Evolutionary conservation across 2,329 filamentous ascomycete species (phyloP).

Genomic region (Aureobasidium sp.): DNA sequence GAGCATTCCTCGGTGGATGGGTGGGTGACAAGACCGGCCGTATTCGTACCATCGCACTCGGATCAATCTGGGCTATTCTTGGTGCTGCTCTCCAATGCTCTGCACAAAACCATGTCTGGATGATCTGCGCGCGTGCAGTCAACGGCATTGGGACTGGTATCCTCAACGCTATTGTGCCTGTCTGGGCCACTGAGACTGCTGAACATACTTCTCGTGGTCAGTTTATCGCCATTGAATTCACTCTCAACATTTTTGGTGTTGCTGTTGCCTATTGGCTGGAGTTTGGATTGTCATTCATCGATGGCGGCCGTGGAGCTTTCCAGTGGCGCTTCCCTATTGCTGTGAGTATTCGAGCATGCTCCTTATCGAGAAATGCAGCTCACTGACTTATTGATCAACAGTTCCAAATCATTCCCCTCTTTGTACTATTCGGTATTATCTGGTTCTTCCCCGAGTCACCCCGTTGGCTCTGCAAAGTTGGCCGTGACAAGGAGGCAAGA

Average conservation of each 20-base stretch:
- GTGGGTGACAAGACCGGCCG: conserved; percentile 57
- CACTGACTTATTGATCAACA: conserved; percentile 56
- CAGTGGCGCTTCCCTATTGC: conserved; percentile 42
- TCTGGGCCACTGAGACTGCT: conserved; percentile 64
- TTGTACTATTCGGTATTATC: conserved; percentile 49
- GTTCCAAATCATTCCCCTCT: conserved; percentile 60
- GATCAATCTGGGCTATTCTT: conserved; percentile 37
- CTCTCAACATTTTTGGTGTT: conserved; percentile 65
- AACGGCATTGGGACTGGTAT: conserved; percentile 48
- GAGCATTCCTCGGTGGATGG: conserved; percentile 57
- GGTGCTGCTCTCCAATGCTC: conserved; percentile 60
- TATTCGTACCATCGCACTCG: conserved; percentile 56
- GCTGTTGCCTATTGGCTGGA: conserved; percentile 40
- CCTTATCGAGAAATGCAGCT: conserved; percentile 27
- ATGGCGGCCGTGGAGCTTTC: conserved; percentile 51
- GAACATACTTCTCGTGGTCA: conserved; percentile 61
- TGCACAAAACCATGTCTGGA: conserved; percentile 60
- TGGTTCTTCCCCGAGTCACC: conserved; percentile 67
- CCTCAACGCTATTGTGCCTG: conserved; percentile 62
- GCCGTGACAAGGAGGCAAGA: conserved; percentile 58
- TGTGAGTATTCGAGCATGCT: conserved; percentile 23
- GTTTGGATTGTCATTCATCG: conserved; percentile 53
- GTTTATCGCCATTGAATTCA: conserved; percentile 67
- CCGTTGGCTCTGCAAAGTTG: conserved; percentile 59
- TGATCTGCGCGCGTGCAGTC: conserved; percentile 48